A percentile compares a stretch with the other conserved stretches of the same genome.
phyloP scores from a whole-genome alignment of 129 eudicot genomes.

The Escallonia herrerae region DNA sequence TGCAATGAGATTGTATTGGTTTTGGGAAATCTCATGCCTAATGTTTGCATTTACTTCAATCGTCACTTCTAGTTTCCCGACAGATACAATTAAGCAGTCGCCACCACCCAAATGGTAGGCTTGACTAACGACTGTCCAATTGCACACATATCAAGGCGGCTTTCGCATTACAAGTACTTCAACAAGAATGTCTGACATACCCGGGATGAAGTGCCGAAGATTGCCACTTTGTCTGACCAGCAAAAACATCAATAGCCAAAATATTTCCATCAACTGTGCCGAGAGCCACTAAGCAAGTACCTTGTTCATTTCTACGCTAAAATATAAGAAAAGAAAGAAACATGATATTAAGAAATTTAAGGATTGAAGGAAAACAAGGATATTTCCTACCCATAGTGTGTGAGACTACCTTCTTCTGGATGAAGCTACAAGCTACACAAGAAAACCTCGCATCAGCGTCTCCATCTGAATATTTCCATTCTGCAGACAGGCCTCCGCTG shows the following conservation, averaged over 20 bases:
- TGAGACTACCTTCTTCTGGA: slow-evolving; percentile 41
- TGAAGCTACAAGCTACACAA: slow-evolving; percentile 37
- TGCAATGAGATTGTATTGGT: background rate
- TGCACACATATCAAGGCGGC: background rate
- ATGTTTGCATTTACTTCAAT: too few species aligned
- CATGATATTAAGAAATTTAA: background rate
- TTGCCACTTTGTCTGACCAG: slow-evolving; percentile 41
- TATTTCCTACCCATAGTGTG: background rate
- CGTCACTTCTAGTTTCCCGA: too few species aligned
- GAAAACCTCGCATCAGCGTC: slow-evolving; percentile 21
- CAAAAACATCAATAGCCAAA: slow-evolving; percentile 25
- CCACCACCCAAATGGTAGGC: too few species aligned
- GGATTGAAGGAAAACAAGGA: background rate
- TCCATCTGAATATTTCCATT: slow-evolving; percentile 38
- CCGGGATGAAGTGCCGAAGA: slow-evolving; percentile 35
- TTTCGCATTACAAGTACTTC: slow-evolving; percentile 1
- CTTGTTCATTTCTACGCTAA: slow-evolving; percentile 38
- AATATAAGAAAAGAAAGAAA: background rate
- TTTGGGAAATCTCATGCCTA: too few species aligned
- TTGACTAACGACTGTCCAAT: too few species aligned
- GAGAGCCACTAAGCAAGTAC: slow-evolving; percentile 43
- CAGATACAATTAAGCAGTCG: too few species aligned
- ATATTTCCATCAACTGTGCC: slow-evolving; percentile 39
- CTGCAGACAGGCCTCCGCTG: slow-evolving; percentile 37
- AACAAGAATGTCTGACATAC: slow-evolving; percentile 23